A percentile compares a stretch with the other conserved stretches of the same genome.
Conservation (phyloP, 2,329 filamentous ascomycete species). For the Alternaria triticina region DNA sequence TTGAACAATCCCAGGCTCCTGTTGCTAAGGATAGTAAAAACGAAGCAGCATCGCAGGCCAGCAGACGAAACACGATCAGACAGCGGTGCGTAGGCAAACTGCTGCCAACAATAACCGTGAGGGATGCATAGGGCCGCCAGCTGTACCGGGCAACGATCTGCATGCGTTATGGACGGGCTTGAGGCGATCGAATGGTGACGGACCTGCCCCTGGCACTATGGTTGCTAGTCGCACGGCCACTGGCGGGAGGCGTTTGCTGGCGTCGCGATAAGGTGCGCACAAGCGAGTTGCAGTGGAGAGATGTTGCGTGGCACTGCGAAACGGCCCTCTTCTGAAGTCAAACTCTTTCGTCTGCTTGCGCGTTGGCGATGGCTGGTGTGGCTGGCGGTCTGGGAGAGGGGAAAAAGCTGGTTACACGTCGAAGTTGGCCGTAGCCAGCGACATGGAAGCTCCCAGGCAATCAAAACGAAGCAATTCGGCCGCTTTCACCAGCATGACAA, state of each 20-base stretch:
- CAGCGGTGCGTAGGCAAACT: slow-evolving; percentile 1
- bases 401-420: not conserved
- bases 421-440: not conserved
- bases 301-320: slow-evolving; percentile 22
- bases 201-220: slow-evolving; percentile 15
- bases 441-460: not conserved
- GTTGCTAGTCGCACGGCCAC: slow-evolving; percentile 6
- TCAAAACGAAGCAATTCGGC: slow-evolving; percentile 9
- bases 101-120: not conserved
- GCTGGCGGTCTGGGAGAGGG: not conserved
- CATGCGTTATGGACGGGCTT: not conserved
- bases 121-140: not conserved
- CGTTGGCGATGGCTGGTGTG: not conserved
- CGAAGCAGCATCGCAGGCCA: not conserved
- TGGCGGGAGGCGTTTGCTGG: slow-evolving; percentile 20
- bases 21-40: slow-evolving; percentile 10
- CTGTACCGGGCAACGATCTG: slow-evolving; percentile 7
- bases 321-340: not conserved
- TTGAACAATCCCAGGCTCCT: not conserved
- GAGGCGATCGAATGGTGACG: slow-evolving; percentile 15
- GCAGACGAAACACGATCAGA: slow-evolving; percentile 4
- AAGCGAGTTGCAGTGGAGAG: slow-evolving; percentile 16
- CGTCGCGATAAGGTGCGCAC: slow-evolving; percentile 19
- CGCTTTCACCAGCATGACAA: slow-evolving; percentile 1
- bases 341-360: not conserved